Conservation (phyloP, 2,329 filamentous ascomycete genomes). For the Zasmidium cellare region DNA sequence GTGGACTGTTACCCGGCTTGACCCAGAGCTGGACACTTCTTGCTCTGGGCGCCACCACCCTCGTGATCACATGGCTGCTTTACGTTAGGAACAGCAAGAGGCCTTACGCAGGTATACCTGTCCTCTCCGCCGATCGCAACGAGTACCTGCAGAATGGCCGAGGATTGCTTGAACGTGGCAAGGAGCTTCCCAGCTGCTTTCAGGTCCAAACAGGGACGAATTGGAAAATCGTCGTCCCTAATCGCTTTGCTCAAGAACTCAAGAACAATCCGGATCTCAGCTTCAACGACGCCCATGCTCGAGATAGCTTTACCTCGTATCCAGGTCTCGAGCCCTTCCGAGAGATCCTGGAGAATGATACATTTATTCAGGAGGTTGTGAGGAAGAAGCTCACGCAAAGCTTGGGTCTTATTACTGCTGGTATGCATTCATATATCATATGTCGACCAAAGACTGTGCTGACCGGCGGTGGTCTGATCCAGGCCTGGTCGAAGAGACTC, state of each 20-base stretch:
- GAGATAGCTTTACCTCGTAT: conserved; percentile 15
- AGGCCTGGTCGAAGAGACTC: conserved; percentile 8
- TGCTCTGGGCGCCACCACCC: too few relatives aligned
- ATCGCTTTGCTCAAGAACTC: conserved; percentile 16
- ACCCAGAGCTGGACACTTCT: too few relatives aligned
- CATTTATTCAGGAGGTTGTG: conserved; percentile 17
- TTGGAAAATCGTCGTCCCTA: conserved; percentile 19
- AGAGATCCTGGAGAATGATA: conserved; percentile 9
- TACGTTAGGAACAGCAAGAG: too few relatives aligned
- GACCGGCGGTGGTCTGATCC: too few relatives aligned
- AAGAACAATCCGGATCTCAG: conserved; percentile 21
- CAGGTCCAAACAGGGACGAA: conserved; percentile 19
- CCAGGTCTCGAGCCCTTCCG: conserved; percentile 20
- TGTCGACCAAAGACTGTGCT: too few relatives aligned
- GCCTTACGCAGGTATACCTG: conserved; percentile 1
- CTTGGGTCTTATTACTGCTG: conserved; percentile 13
- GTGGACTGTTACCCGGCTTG: too few relatives aligned
- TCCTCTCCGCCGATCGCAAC: background rate
- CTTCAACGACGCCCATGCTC: conserved; percentile 5
- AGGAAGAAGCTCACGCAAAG: conserved; percentile 19
- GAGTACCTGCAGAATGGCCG: background rate
- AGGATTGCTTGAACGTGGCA: background rate
- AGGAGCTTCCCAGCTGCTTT: conserved; percentile 2
- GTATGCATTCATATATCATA: background rate
- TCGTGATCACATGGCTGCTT: too few relatives aligned